Evolutionary conservation across 148 eudicot genomes (phyloP), one percentile per base, ranked within the genome.

Genomic region (Dianthus caryophyllus): DNA sequence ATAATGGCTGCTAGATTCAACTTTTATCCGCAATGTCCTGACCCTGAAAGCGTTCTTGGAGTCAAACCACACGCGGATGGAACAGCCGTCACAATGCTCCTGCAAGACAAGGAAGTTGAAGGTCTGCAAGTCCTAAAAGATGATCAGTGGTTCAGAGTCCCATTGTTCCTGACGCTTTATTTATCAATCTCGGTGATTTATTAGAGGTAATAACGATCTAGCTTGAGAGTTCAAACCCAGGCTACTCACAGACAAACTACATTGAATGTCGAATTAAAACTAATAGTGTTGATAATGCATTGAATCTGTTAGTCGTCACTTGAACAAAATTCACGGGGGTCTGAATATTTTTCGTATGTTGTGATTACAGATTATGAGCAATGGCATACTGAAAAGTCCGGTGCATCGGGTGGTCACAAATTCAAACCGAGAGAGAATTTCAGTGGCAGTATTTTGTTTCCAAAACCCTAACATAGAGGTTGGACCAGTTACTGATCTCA

Each of bases 381-480:
- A 82, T 18, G 82, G 88, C 25, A 73, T 77, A 47, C 75, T 82
- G 69, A 78, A 78, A 75, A 82, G 82, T 71, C 75, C 86, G 7
- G 51, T 74, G 55, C 88, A 85, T 66, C 76, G 89, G 76, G 89
- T 78, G 64, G 77, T 76, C 22, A 80, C 84, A 25, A 82, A 73
- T 63, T 47, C 66, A 10, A 74, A 78, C 20, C 52, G 29, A 0
- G 82, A 80, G 62, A 80, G 84, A 71, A 73, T 80, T 26, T 65
- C 89, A 0, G 5, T 85, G 69, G 84, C 81, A 0, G 53, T 80
- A 71, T 82, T 80, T 50, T 70, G 67, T 41, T 49, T 38, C 18
- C 69, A 78, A 0, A 76, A 78, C 21, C 48, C 76, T 16, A 73
- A 69, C 8, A 75, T 60, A 12, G 80, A 80, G 75, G 73, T 85